A percentile compares a stretch with the other conserved stretches of the same genome.
phyloP scores from a whole-genome alignment of 805 yeast species.

The Pichia deserticola region DNA sequence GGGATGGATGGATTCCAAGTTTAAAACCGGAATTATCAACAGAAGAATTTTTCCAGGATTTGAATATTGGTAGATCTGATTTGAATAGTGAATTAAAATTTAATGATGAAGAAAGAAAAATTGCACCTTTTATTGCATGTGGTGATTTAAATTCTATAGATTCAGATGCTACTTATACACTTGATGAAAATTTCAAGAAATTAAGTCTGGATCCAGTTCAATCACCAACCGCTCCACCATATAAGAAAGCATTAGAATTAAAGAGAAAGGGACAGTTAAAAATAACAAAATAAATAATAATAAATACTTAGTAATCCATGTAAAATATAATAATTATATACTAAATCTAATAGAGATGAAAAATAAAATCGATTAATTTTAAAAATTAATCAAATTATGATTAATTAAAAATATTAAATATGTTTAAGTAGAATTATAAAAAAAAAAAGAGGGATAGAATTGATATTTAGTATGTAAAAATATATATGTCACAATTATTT shows the following conservation, averaged over 20 bases:
- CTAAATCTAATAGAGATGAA: too few relatives aligned
- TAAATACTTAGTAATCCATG: neutral
- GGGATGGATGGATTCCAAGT: conserved; percentile 75
- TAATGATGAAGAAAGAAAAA: conserved; percentile 54
- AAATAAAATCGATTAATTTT: too few relatives aligned
- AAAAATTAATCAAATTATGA: too few relatives aligned
- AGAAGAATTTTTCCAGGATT: conserved; percentile 71
- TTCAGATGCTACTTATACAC: conserved; percentile 87
- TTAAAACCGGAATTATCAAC: conserved; percentile 48
- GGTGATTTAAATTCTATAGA: conserved; percentile 83
- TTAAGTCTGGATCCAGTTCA: conserved; percentile 84
- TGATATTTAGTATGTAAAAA: neutral
- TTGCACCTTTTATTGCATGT: conserved; percentile 93
- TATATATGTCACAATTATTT: conserved; percentile 4
- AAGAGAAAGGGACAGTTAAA: conserved; percentile 63
- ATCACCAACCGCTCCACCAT: conserved; percentile 94
- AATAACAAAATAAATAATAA: conserved; percentile 13
- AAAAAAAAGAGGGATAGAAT: neutral
- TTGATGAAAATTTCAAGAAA: conserved; percentile 34
- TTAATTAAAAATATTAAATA: neutral
- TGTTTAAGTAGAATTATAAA: neutral
- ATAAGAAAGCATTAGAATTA: conserved; percentile 83
- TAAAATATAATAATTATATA: neutral
- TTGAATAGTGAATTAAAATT: conserved; percentile 41
- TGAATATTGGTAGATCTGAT: conserved; percentile 48